Conservation (phyloP, 129 eudicot genomes). For the Kitagawia praeruptora region DNA sequence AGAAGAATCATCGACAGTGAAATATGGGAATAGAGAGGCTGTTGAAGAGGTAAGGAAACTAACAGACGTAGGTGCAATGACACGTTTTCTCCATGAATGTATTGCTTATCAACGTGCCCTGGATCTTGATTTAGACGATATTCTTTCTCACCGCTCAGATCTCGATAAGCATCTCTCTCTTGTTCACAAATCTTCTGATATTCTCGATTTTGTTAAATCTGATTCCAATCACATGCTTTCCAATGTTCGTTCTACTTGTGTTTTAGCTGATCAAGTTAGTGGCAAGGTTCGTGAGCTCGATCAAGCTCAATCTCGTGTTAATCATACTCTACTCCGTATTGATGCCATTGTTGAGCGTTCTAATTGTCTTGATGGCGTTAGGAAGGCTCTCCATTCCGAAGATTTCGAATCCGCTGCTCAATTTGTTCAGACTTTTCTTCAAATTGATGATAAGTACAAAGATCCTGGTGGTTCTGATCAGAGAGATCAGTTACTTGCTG, state of each 20-base stretch:
- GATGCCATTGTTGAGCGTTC: slow-evolving; percentile 62
- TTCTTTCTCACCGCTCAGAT: slow-evolving; percentile 58
- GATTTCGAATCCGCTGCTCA: slow-evolving; percentile 57
- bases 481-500: slow-evolving; percentile 49
- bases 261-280: slow-evolving; percentile 65
- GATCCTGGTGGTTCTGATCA: slow-evolving; percentile 56
- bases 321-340: slow-evolving; percentile 48
- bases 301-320: slow-evolving; percentile 70
- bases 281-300: slow-evolving; percentile 77
- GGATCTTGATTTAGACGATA: slow-evolving; percentile 45
- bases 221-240: slow-evolving; percentile 57
- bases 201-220: slow-evolving; percentile 45
- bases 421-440: slow-evolving; percentile 42
- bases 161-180: slow-evolving; percentile 50
- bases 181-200: slow-evolving; percentile 50
- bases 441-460: slow-evolving; percentile 46
- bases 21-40: slow-evolving; percentile 60
- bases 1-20: slow-evolving; percentile 28
- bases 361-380: slow-evolving; percentile 58
- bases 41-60: slow-evolving; percentile 43
- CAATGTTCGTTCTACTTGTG: slow-evolving; percentile 54
- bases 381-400: slow-evolving; percentile 42
- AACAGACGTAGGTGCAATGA: slow-evolving; percentile 71
- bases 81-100: slow-evolving; percentile 79
- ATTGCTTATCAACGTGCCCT: slow-evolving; percentile 70